Base-by-base conservation (phyloP, 129 eudicot species). In the Arctium minus region DNA sequence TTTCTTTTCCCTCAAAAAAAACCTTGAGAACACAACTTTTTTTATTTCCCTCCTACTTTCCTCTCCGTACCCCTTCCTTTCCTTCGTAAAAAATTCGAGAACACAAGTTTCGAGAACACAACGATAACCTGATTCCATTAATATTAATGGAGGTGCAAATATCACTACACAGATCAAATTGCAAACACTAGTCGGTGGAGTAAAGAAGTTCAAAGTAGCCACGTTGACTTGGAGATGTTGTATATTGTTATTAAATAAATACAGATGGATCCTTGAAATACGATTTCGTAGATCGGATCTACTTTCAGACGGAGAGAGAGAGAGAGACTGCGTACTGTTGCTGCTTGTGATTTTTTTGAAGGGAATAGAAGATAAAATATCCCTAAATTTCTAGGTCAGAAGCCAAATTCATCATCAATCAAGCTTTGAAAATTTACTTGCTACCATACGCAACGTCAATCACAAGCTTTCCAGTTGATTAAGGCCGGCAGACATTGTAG, bases 361-460 rank as follows among this genome's bases (percentile, higher is more conserved):
- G 38, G 39, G 13, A 70, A 67, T 4, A 68, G 36, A 73, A 80
- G 71, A 4, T 50, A 12, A 72, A 36, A 5, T 37, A 35, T 48
- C 78, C 71, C 4, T 40, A 27, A 39, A 73, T 36, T 71, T 70
- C 17, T 71, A 80, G 77, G 72, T 80, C 78, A 12, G 53, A 71
- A 50, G 70, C 83, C 44, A 70, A 74, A 80, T 80, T 80, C 83
- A 80, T 80, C 83, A 80, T 72, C 77, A 33, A 80, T 80, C 82
- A 38, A 50, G 39, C 22, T 69, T 38, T 38, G 38, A 15, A 62
- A 30, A 71, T 72, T 18, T 18, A 53, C 84, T 33, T 73, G 6
- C 67, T 6, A 81, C 72, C 65, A 37, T 73, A 81, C 85, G 79
- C 85, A 60, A 81, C 85, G 37, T 80, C 84, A 80, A 35, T 80